phyloP scores from a whole-genome alignment of 2,329 filamentous ascomycete species.

The Aureobasidium musti region DNA sequence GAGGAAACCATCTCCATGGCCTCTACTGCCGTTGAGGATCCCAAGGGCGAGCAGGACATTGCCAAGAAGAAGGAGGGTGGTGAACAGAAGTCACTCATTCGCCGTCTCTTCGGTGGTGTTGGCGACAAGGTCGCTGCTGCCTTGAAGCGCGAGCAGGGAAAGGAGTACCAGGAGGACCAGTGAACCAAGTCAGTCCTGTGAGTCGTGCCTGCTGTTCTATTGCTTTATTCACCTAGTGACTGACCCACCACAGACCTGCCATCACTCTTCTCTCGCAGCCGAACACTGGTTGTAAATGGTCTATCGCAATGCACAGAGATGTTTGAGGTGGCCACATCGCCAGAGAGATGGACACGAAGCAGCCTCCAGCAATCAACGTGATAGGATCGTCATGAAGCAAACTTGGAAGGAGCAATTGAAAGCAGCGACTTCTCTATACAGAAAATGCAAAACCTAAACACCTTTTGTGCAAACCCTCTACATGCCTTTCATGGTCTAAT shows the following conservation, averaged over 20 bases:
- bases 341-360: not conserved
- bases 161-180: not conserved
- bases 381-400: not conserved
- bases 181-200: not conserved
- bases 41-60: not conserved
- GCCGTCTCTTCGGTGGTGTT: not conserved
- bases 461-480: not conserved
- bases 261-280: not conserved
- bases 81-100: not conserved
- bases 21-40: not conserved
- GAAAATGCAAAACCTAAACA: not conserved
- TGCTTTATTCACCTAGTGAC: not conserved
- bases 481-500: slow-evolving; percentile 2
- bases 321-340: not conserved
- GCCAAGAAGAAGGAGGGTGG: not conserved
- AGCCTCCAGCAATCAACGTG: not conserved
- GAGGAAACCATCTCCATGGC: not conserved
- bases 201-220: not conserved
- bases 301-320: not conserved
- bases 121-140: not conserved
- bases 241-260: not conserved
- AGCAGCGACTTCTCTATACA: not conserved
- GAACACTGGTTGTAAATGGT: not conserved
- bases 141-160: not conserved
- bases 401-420: not conserved